Base-by-base conservation (phyloP, 106 monocot species). In the Dendrobium catenatum region DNA sequence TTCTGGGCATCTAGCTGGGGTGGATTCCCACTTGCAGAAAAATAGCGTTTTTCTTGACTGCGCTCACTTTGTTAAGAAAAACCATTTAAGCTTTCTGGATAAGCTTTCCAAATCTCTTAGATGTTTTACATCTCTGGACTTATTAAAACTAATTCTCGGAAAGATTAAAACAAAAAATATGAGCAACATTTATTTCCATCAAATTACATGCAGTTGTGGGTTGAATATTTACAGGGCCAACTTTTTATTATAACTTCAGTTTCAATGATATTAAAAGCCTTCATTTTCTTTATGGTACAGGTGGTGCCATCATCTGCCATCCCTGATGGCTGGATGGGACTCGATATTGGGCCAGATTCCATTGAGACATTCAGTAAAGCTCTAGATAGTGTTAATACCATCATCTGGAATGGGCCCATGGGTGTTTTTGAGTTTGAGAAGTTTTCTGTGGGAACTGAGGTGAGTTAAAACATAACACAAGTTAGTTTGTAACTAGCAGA, bases 271-370 rank as follows among this genome's bases (percentile, higher is more conserved):
- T 29, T 0, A 29, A 17, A 26, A 68, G 5, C 8, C 9, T 46
- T 46, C 46, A 46, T 46, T 46, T 46, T 73, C 37, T 22, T 41
- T 75, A 16, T 33, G 47, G 22, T 85, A 47, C 80, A 91, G 91
- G 76, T 89, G 54, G 92, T 89, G 13, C 83, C 89, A 16, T 85
- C 92, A 59, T 80, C 92, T 68, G 79, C 55, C 44, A 92, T 92
- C 37, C 85, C 89, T 24, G 92, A 89, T 80, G 92, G 89, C 43
- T 92, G 92, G 92, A 87, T 89, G 92, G 92, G 92, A 49, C 89
- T 92, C 24, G 92, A 92, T 48, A 77, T 92, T 44, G 92, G 92
- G 4, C 92, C 92, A 17, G 89, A 92, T 42, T 80, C 88, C 49
- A 91, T 81, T 86, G 81, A 86, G 29, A 82, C 84, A n/a, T 91